Percentiles rank a stretch among this genome's conserved stretches.
Conservation (phyloP, 2,329 filamentous ascomycete genomes). For the Elsinoe australis region DNA sequence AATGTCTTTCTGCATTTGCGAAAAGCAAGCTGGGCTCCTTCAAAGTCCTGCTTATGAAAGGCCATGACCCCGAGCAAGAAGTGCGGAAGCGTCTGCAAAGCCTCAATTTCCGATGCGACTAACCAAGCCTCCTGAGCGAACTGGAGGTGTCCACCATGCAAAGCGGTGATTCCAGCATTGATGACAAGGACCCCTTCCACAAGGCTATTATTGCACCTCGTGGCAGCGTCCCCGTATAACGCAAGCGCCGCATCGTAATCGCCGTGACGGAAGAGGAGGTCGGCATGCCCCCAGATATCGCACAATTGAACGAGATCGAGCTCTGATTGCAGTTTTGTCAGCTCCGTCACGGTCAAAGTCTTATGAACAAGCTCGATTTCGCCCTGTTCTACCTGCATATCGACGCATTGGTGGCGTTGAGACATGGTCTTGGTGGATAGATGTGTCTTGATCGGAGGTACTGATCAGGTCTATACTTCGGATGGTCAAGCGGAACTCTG, state of each 20-base stretch:
- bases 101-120: background rate
- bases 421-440: too few species aligned
- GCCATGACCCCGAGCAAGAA: slow-evolving; percentile 7
- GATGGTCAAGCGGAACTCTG: too few species aligned
- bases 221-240: slow-evolving; percentile 10
- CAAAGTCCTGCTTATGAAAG: background rate
- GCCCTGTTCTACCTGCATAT: too few species aligned
- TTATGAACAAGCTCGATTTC: background rate
- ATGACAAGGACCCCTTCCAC: slow-evolving; percentile 7
- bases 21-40: slow-evolving; percentile 4
- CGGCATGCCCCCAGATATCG: slow-evolving; percentile 17
- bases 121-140: slow-evolving; percentile 6
- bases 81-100: background rate
- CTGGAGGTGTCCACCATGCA: slow-evolving; percentile 1
- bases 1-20: background rate
- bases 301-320: background rate
- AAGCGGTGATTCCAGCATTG: slow-evolving; percentile 6
- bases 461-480: too few species aligned
- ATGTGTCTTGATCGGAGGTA: too few species aligned
- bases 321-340: too few species aligned
- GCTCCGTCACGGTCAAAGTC: too few species aligned
- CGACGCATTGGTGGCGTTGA: too few species aligned
- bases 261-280: slow-evolving; percentile 16
- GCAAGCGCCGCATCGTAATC: slow-evolving; percentile 5
- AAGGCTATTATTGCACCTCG: background rate